Evolutionary conservation across 1,139 yeast species (phyloP).

Genomic region (Yamadazyma friedrichii): DNA sequence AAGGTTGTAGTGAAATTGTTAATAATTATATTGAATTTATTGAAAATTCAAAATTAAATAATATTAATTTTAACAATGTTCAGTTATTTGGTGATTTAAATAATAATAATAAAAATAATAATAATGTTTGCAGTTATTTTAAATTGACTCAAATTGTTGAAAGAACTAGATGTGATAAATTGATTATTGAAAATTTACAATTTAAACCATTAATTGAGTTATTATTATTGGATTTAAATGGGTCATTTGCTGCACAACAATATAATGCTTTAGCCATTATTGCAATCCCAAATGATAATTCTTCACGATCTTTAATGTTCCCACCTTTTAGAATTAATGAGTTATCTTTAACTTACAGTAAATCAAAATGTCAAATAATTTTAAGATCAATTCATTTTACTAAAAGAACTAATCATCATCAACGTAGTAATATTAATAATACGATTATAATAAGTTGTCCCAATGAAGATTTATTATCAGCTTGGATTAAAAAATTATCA

Average conservation of each 20-base stretch:
- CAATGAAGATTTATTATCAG: constrained; percentile 19
- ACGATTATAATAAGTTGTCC: constrained; percentile 17
- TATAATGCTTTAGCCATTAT: constrained; percentile 44
- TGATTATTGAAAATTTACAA: constrained; percentile 18
- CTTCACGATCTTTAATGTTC: constrained; percentile 31
- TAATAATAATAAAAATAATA: constrained; percentile 5
- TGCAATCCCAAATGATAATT: constrained; percentile 16
- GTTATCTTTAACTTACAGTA: constrained; percentile 16
- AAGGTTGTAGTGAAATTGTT: constrained; percentile 21
- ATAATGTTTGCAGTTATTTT: constrained; percentile 41
- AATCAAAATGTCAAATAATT: constrained; percentile 20
- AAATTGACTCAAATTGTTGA: constrained; percentile 35
- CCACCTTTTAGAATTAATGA: constrained; percentile 40
- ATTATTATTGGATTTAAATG: constrained; percentile 29
- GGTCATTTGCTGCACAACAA: constrained; percentile 15
- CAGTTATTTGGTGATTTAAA: constrained; percentile 24
- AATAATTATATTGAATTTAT: constrained; percentile 17
- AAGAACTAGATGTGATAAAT: constrained; percentile 26
- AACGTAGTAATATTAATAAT: constrained; percentile 7
- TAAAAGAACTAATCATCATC: constrained; percentile 4
- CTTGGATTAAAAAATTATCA: constrained; percentile 30
- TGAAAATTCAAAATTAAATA: constrained; percentile 24
- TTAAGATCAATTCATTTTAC: constrained; percentile 29
- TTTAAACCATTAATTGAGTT: constrained; percentile 24
- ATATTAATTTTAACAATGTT: constrained; percentile 37